Evolutionary conservation across 164 flowering plant species (phyloP).

Genomic region (Houttuynia cordata): DNA sequence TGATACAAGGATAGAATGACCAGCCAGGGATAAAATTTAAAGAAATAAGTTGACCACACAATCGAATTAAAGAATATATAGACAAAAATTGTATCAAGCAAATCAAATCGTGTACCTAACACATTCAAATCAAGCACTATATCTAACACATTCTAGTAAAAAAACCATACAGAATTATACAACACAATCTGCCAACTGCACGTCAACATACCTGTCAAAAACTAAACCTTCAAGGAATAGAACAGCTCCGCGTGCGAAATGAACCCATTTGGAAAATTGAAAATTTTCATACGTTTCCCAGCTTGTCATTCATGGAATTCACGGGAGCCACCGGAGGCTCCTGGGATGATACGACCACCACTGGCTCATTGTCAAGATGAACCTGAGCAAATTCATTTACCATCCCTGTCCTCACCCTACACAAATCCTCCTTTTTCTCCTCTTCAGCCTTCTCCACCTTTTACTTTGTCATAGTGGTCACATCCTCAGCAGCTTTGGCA

Average conservation of each 20-base stretch:
- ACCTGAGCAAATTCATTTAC: constrained; percentile 29
- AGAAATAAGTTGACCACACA: no score
- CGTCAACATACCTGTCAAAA: no score
- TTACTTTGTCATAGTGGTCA: constrained; percentile 49
- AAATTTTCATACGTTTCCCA: constrained; percentile 16
- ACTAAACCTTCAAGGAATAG: neutral
- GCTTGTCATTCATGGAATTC: constrained; percentile 20
- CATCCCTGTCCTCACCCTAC: constrained; percentile 29
- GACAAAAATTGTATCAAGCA: no score
- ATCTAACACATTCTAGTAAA: no score
- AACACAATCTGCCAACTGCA: no score
- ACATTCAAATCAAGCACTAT: no score
- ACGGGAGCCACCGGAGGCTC: constrained; percentile 27
- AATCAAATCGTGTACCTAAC: no score
- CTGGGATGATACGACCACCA: neutral
- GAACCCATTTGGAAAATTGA: neutral
- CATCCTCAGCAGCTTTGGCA: constrained; percentile 66
- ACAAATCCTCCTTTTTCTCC: constrained; percentile 39
- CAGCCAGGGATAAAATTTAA: no score
- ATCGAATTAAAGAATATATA: no score
- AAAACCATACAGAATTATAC: no score
- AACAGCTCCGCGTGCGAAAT: neutral
- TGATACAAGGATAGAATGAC: no score
- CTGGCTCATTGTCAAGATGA: constrained; percentile 32
- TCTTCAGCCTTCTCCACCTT: constrained; percentile 67